Conservation (phyloP, 176 grass and related monocot species). For the Zoysia japonica region DNA sequence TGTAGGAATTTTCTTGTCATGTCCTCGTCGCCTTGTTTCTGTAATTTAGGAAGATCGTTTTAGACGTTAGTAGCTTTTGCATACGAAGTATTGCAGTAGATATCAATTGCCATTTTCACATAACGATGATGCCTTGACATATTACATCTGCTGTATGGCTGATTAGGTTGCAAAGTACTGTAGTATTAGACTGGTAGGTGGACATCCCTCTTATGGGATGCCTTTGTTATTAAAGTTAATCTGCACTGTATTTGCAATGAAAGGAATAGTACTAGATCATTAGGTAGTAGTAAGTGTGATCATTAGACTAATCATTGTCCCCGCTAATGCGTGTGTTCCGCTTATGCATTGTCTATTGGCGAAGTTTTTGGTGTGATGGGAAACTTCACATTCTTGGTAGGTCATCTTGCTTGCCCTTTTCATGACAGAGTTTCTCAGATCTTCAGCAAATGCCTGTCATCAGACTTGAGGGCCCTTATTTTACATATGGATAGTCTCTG, state of each 20-base stretch:
- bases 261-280: slow-evolving; percentile 11
- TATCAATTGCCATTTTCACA: neutral
- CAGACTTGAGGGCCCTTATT: neutral
- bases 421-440: neutral
- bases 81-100: neutral
- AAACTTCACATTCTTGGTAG: slow-evolving; percentile 5
- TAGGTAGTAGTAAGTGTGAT: slow-evolving; percentile 23
- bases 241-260: slow-evolving; percentile 8
- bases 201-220: neutral
- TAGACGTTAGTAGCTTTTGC: neutral
- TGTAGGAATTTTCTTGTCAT: neutral
- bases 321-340: neutral
- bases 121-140: neutral
- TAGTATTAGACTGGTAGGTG: neutral
- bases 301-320: slow-evolving; percentile 35
- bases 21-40: slow-evolving; percentile 14
- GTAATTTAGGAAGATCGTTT: neutral
- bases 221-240: neutral
- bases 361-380: neutral
- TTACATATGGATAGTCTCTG: neutral
- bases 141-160: neutral
- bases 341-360: neutral
- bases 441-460: neutral
- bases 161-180: no score
- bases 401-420: neutral